Percentiles rank a stretch among this genome's conserved stretches.
Evolutionary conservation across 495 filamentous ascomycete species (phyloP).

Genomic region (Jackrogersella minutella): DNA sequence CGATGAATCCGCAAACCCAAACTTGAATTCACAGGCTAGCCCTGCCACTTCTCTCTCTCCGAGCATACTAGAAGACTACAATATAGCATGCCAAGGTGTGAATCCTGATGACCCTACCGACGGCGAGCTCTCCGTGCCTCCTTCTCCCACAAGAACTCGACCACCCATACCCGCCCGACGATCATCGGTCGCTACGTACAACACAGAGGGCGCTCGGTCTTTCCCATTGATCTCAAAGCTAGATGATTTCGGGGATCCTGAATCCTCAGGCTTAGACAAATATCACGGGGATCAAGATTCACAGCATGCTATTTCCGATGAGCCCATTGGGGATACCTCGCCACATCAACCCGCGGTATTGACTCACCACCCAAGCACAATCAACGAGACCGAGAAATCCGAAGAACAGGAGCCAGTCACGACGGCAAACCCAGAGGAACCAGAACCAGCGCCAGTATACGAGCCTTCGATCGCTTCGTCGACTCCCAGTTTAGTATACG

Average conservation of each 20-base stretch:
- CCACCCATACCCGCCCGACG: constrained; percentile 24
- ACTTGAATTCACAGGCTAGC: constrained; percentile 30
- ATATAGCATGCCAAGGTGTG: not conserved
- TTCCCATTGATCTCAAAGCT: constrained; percentile 39
- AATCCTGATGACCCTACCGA: constrained; percentile 1
- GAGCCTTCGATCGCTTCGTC: constrained; percentile 47
- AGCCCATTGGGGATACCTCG: not conserved
- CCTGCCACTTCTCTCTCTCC: constrained; percentile 16
- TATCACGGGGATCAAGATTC: not conserved
- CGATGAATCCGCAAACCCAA: constrained; percentile 21
- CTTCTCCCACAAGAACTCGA: not conserved
- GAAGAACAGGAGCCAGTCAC: constrained; percentile 1
- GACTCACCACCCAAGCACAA: not conserved
- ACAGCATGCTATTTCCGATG: not conserved
- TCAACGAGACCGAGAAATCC: not conserved
- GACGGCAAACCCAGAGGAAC: constrained; percentile 2
- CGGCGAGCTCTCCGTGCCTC: not conserved
- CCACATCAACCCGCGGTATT: not conserved
- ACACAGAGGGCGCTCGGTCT: constrained; percentile 31
- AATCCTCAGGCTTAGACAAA: not conserved
- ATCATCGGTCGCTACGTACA: constrained; percentile 25
- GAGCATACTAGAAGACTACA: constrained; percentile 3
- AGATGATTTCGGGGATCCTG: constrained; percentile 10
- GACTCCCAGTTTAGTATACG: constrained; percentile 49
- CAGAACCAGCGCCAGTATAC: constrained; percentile 9